phyloP scores from a whole-genome alignment of 108 stramenopile genomes.

The Nitzschia sp. region DNA sequence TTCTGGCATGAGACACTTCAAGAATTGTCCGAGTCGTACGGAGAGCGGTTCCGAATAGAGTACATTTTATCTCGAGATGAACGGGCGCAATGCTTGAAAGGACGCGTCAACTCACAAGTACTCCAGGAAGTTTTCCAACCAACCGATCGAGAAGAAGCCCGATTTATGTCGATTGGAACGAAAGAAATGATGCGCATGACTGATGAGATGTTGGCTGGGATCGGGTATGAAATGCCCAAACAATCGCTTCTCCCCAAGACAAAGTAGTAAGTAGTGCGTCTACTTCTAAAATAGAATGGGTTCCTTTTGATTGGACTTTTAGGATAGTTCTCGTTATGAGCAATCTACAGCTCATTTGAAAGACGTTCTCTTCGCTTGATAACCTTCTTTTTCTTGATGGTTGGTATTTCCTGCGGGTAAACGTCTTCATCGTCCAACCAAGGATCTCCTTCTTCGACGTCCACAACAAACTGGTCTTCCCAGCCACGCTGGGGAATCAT shows the following conservation, averaged over 20 bases:
- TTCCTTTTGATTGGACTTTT: no score
- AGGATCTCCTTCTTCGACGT: constrained; percentile 50
- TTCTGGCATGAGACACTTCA: constrained; percentile 22
- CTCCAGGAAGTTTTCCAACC: constrained; percentile 9
- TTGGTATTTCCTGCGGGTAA: background rate
- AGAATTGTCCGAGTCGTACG: background rate
- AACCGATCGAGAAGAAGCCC: constrained; percentile 5
- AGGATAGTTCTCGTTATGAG: no score
- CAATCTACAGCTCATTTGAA: constrained; percentile 40
- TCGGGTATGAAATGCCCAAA: constrained; percentile 10
- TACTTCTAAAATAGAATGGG: background rate
- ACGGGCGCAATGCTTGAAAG: background rate
- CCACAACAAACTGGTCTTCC: constrained; percentile 45
- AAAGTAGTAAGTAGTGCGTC: background rate
- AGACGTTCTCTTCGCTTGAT: constrained; percentile 36
- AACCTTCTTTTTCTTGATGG: constrained; percentile 45
- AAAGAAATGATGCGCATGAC: constrained; percentile 22
- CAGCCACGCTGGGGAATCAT: constrained; percentile 45
- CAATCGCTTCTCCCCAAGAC: constrained; percentile 13
- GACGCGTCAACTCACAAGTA: background rate
- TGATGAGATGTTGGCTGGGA: background rate
- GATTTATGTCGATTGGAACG: constrained; percentile 24
- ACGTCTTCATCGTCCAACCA: constrained; percentile 22
- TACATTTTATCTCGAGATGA: background rate
- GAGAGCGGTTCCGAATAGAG: background rate